Evolutionary conservation across 306 rosid genomes (phyloP).

Genomic region (Malus fusca): DNA sequence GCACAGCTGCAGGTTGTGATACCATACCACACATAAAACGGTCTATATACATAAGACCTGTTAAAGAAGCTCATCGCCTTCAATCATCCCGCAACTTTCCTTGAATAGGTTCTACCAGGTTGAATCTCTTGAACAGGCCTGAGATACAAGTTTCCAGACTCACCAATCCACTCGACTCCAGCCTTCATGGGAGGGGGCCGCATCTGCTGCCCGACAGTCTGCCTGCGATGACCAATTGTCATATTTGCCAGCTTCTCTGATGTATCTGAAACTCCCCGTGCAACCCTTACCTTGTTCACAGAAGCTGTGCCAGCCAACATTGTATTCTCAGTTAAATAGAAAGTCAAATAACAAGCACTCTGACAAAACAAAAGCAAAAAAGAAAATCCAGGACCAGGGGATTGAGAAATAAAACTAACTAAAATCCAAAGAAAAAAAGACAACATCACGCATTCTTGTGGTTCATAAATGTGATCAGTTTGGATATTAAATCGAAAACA

Average conservation of each 20-base stretch:
- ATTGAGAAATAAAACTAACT: background rate
- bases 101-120: constrained; percentile 45
- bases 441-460: background rate
- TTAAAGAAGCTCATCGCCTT: background rate
- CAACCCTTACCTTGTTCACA: constrained; percentile 44
- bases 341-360: background rate
- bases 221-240: constrained; percentile 52
- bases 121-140: constrained; percentile 53
- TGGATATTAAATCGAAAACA: background rate
- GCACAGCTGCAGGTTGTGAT: background rate
- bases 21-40: background rate
- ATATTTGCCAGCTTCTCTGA: constrained; percentile 70
- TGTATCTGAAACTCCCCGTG: constrained; percentile 58
- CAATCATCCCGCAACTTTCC: constrained; percentile 71
- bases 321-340: background rate
- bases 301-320: constrained; percentile 36
- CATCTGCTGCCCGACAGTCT: constrained; percentile 31
- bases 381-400: background rate
- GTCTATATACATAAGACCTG: background rate
- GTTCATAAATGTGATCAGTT: background rate
- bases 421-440: background rate
- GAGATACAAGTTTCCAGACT: constrained; percentile 50
- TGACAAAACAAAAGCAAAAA: background rate
- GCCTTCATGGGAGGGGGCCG: constrained; percentile 71
- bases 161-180: constrained; percentile 72